A percentile compares a stretch with the other conserved stretches of the same genome.
Conservation (phyloP, 805 yeast species). For the Myxozyma kluyveri region DNA sequence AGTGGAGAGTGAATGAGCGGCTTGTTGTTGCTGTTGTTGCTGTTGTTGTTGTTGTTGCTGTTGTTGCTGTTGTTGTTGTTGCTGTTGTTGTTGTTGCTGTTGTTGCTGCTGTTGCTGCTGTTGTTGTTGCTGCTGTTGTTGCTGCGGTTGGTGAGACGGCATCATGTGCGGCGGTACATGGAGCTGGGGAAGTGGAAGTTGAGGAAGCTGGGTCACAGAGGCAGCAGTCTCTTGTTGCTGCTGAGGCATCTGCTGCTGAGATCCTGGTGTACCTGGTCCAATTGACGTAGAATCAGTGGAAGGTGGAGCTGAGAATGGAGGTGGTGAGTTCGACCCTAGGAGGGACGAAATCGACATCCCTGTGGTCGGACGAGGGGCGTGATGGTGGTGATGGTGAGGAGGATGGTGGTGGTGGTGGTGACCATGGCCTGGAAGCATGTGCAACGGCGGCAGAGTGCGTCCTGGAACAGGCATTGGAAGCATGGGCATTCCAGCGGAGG, state of each 20-base stretch:
- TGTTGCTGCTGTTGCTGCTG: background rate
- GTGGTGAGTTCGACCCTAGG: conserved; percentile 10
- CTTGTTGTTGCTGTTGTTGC: background rate
- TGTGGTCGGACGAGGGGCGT: conserved; percentile 1
- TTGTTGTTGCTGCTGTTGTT: background rate
- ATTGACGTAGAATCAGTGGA: no score
- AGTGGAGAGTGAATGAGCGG: background rate
- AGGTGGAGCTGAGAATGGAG: conserved; percentile 6
- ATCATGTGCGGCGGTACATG: no score
- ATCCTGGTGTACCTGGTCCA: no score
- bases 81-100: background rate
- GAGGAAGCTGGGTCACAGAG: no score
- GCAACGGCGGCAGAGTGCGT: background rate
- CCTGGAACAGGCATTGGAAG: background rate
- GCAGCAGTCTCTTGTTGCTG: no score
- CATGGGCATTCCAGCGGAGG: background rate
- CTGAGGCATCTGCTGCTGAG: no score
- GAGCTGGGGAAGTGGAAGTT: background rate
- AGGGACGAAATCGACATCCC: conserved; percentile 28
- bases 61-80: no score
- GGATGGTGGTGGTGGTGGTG: conserved; percentile 12
- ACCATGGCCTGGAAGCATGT: background rate
- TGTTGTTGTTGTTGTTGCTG: background rate
- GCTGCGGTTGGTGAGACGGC: no score
- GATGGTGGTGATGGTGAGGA: conserved; percentile 12